phyloP scores from a whole-genome alignment of 2,329 filamentous ascomycete species.

The Lecanoromycetidae sp. region DNA sequence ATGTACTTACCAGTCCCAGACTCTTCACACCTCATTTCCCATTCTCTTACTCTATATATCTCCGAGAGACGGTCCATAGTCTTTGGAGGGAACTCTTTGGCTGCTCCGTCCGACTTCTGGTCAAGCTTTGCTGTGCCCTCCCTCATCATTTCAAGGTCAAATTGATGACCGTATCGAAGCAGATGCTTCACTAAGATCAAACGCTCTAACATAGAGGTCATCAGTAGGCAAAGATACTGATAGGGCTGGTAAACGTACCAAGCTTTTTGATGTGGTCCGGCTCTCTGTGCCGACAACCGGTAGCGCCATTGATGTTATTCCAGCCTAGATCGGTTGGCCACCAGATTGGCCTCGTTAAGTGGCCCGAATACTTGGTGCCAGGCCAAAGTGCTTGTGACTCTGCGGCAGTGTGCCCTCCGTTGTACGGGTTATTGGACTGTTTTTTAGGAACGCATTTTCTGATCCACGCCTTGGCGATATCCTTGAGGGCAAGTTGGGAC shows the following conservation, averaged over 20 bases:
- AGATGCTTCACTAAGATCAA: conserved; percentile 20
- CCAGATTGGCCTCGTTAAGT: conserved; percentile 35
- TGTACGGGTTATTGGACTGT: conserved; percentile 38
- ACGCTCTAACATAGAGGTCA: conserved; percentile 18
- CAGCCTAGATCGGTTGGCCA: conserved; percentile 25
- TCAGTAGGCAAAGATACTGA: neutral
- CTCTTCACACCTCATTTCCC: conserved; percentile 8
- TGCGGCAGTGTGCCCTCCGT: conserved; percentile 30
- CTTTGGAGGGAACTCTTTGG: neutral
- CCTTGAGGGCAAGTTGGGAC: conserved; percentile 35
- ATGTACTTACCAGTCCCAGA: neutral
- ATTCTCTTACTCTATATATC: conserved; percentile 10
- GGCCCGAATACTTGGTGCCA: conserved; percentile 29
- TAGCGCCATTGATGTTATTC: neutral
- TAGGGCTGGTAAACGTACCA: conserved; percentile 26
- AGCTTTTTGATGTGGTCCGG: conserved; percentile 38
- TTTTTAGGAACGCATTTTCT: conserved; percentile 37
- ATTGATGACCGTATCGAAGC: conserved; percentile 1
- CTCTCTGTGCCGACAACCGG: conserved; percentile 36
- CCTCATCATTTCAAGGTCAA: neutral
- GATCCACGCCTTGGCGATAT: conserved; percentile 35
- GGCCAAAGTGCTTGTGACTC: conserved; percentile 29
- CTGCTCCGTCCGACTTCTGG: neutral
- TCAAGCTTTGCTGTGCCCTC: neutral
- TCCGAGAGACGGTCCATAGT: neutral